Base-by-base conservation (phyloP, 2,329 filamentous ascomycete species). In the Alternaria ventricosa region DNA sequence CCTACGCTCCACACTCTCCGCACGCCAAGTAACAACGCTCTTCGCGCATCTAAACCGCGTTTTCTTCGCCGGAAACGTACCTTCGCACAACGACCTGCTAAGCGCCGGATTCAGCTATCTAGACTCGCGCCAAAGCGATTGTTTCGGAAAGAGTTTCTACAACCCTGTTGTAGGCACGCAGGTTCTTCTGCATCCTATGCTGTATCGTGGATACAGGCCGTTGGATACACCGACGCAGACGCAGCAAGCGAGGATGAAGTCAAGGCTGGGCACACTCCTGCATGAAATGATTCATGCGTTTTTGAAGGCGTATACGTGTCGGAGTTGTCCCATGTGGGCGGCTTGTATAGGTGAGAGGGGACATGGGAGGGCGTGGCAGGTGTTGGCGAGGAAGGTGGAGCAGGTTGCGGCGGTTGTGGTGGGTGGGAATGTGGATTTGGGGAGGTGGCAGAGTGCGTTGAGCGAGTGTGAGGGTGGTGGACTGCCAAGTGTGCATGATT, bases 341-440 rank as follows among this genome's bases (percentile, higher is more conserved):
- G 23, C 30, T 11, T 64, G 62, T 28, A 49, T 60, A 5, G 60
- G 43, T 13, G 28, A 20, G 9, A 41, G 57, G 5, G 68, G 70
- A 1, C 70, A 74, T 51, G 71, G 67, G 9, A 61, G 70, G 27
- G 62, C 66, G 25, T 74, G 71, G 58, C 70, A 71, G 56, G 27
- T 67, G 0, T 30, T 72, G 7, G 71, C 61, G 8, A 43, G 43
- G 27, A 69, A 67, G 59, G 49, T 74, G 7, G 70, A 71, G 27
- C 63, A 69, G 27, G 71, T 67, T 3, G 64, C 62, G 12, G 56
- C 53, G n/a, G 57, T 60, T 4, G 36, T 74, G 5, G 22, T 74
- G 8, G 69, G 62, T 2, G 41, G 64, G 4, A 49, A 49, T 11
- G 55, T 72, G 10, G 66, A 65, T 55, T 33, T 72, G 45, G 69